Percentiles rank a stretch among this genome's conserved stretches.
phyloP scores from a whole-genome alignment of 129 eudicot genomes.

The Escallonia herrerae region DNA sequence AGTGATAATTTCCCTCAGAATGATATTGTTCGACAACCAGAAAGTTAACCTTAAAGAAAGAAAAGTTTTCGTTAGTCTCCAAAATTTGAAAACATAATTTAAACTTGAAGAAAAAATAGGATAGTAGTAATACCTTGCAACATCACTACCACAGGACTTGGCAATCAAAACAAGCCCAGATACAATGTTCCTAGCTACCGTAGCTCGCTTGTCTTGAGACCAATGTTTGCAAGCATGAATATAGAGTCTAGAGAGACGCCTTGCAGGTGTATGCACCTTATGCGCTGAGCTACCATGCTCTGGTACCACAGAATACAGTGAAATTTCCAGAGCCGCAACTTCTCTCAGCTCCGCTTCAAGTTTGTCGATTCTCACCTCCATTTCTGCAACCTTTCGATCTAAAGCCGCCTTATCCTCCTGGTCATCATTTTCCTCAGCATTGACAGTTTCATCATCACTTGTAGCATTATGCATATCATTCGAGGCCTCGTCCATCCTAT shows the following conservation, averaged over 20 bases:
- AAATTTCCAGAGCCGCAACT: slow-evolving; percentile 95
- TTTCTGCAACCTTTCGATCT: slow-evolving; percentile 58
- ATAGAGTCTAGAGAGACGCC: slow-evolving; percentile 93
- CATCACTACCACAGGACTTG: slow-evolving; percentile 88
- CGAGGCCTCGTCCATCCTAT: slow-evolving; percentile 37
- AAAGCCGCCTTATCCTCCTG: slow-evolving; percentile 38
- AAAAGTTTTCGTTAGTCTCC: not conserved
- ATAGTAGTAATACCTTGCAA: slow-evolving; percentile 51
- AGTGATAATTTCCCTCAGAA: slow-evolving; percentile 73
- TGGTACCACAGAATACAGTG: slow-evolving; percentile 86
- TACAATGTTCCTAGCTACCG: slow-evolving; percentile 71
- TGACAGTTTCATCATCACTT: slow-evolving; percentile 46
- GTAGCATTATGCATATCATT: slow-evolving; percentile 29
- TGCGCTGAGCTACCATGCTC: slow-evolving; percentile 95
- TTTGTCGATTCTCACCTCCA: slow-evolving; percentile 73
- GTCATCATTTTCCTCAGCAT: slow-evolving; percentile 28
- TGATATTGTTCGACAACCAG: slow-evolving; percentile 88
- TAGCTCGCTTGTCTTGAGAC: slow-evolving; percentile 70
- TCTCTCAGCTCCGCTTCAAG: slow-evolving; percentile 92
- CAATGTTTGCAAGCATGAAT: slow-evolving; percentile 89
- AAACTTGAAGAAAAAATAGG: slow-evolving; percentile 8
- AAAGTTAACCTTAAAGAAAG: slow-evolving; percentile 60
- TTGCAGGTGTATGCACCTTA: slow-evolving; percentile 97
- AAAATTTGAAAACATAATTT: slow-evolving; percentile 5
- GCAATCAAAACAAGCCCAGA: slow-evolving; percentile 90